Base-by-base conservation (phyloP, 495 filamentous ascomycete genomes). In the Aspergillus bertholletiae region DNA sequence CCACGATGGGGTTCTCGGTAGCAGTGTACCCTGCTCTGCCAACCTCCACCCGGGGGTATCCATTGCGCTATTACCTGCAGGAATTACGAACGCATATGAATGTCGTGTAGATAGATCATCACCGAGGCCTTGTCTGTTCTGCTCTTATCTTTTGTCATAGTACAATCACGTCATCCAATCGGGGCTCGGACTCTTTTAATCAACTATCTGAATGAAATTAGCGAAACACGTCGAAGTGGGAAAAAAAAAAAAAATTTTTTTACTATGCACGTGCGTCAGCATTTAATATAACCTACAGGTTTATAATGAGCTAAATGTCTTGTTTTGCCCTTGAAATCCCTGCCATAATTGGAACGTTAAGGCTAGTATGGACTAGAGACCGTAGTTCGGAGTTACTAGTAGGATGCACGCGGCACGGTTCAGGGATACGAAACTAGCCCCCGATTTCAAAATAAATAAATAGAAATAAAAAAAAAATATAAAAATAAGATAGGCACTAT, bases 1-100 rank as follows among this genome's bases (percentile, higher is more conserved):
- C 64, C 1, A 63, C 62, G 46, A 74, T 76, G 70, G 67, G 72
- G 7, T 64, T 73, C 28, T 67, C 66, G 30, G 58, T 63, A 0
- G 65, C 72, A 2, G 65, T 74, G n/a, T 76, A 74, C 39, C 72
- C 73, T 17, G 70, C 67, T 0, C 49, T 76, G 62, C 73, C 72
- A 0, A 62, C 56, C 46, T 63, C 62, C 22, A 41, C 62, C 56
- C 58, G 72, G 12, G 58, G 61, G 20, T 69, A 68, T 52, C 68
- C 72, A 15, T 54, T 70, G 37, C 50, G 46, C 7, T 69, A 65
- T 48, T 73, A 72, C 55, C 52, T 73, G 57, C 59, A 63, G 40
- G 59, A 65, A 4, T 52, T 70, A 47, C 51, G 63, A 30, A 63
- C 53, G 27, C 60, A 66, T 30, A 53, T 73, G 66, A 63, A 70